Base-by-base conservation (phyloP, 345 rosid species). In the Rhodamnia rubescens region DNA sequence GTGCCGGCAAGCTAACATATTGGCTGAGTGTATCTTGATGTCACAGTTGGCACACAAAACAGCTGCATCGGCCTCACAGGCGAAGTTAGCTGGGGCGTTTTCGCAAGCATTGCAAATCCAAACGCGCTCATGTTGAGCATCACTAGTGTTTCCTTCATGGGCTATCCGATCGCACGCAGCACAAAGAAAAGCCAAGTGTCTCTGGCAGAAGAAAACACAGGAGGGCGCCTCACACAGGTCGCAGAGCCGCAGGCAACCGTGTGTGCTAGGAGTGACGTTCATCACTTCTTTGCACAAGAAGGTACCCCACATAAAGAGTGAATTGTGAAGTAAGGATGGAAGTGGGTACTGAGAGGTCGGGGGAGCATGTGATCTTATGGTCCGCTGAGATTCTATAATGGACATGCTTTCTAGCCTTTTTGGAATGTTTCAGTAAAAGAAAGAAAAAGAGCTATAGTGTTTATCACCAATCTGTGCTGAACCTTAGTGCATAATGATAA, bases 21-120 rank as follows among this genome's bases (percentile, higher is more conserved):
- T 89, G 47, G 85, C 89, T 3, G 86, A 86, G 87, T 88, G 89
- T 84, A 88, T 82, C 84, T 88, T 88, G 12, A 64, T 27, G 82
- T 89, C 91, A 81, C 89, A 89, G 21, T 74, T 57, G 53, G 52
- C 74, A 57, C 91, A 88, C 61, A 88, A 88, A 21, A 84, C 83
- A n/a, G 90, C 91, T 52, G 90, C 91, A 88, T 88, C 90, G 29
- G 90, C 91, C 82, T 87, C 86, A 83, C 91, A 89, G 83, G 86
- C 86, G n/a, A 88, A 84, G 18, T 64, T 86, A n/a, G 88, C 90
- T 1, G 91, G 88, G 26, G 88, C 86, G 80, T 88, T 88, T 58
- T 88, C 85, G 22, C 91, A 89, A 3, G 83, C 84, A 13, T 82
- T 82, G 80, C 90, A 88, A 50, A 89, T 49, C 87, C 88, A 88